Base-by-base conservation (phyloP, 371 early-diverging fungal species). In the Mycotypha africana region DNA sequence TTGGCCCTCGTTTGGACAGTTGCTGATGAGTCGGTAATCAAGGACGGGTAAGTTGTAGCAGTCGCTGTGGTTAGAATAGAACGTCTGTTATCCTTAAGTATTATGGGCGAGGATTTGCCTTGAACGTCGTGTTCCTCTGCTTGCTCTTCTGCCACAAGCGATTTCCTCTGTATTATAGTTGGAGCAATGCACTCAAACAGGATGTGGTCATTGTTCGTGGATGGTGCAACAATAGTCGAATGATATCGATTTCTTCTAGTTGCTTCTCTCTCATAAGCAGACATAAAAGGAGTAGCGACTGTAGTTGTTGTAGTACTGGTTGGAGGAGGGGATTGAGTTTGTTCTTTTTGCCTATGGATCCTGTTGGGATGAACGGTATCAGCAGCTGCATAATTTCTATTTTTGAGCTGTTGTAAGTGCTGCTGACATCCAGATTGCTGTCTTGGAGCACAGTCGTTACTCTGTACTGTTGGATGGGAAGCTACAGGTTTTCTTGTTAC, bases 361-460 rank as follows among this genome's bases (percentile, higher is more conserved):
- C 35, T 9, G 15, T 28, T 49, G 6, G 55, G 55, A 35, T 47
- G 43, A 1, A 38, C 14, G 10, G 56, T 55, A 24, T 55, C 56
- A 17, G 49, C 49, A 11, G 31, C 35, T 21, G 32, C 40, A 45
- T 45, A 32, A 32, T 42, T 28, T 11, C 37, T 56, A 11, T 32
- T n/a, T n/a, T n/a, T n/a, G n/a, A n/a, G n/a, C n/a, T n/a, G n/a
- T n/a, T n/a, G n/a, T n/a, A n/a, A n/a, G n/a, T n/a, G n/a, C n/a
- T n/a, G n/a, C n/a, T n/a, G n/a, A n/a, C n/a, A n/a, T n/a, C n/a
- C n/a, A n/a, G n/a, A n/a, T n/a, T n/a, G n/a, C n/a, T n/a, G n/a
- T n/a, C n/a, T n/a, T n/a, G n/a, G n/a, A n/a, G n/a, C n/a, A n/a
- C n/a, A n/a, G n/a, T n/a, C n/a, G n/a, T n/a, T n/a, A n/a, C n/a